Evolutionary conservation across 1,139 yeast species (phyloP), one percentile per base, ranked within the genome.

Genomic region (Candida freyschussii): DNA sequence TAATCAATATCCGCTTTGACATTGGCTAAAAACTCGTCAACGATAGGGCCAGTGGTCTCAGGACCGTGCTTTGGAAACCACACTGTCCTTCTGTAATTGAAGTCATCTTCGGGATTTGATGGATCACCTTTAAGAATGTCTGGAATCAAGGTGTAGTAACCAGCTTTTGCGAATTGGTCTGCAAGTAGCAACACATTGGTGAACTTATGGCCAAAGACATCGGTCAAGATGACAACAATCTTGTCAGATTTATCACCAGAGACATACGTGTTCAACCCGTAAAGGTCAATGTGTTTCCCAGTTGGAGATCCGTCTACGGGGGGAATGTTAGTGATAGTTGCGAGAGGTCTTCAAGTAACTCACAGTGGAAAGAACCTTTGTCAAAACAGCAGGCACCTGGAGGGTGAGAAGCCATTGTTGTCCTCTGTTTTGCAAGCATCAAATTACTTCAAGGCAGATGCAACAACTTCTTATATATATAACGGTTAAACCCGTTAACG

Each of bases 141-240:
- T 11, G 95, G 95, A 27, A 81, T 61, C 35, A 80, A 62, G 1
- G 82, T 91, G 26, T 67, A 69, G 61, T 69, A 83, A 17, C 79
- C 79, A n/a, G 71, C 69, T 30, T 59, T 58, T 30, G 91, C 81
- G 39, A 80, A 67, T 35, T 70, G 65, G 55, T 86, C 96, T 18
- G 95, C 95, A 43, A 82, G 52, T 24, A 64, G 41, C 23, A 48
- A 60, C 19, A 61, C 62, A 56, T 86, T 86, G 54, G 61, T 62
- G 51, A 67, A 67, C 30, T 62, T 59, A 53, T 70, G 60, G 28
- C 96, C 96, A 43, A 56, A 73, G 34, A 86, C 62, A 54, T 87
- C 96, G 30, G 93, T 70, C 26, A 78, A 46, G 30, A 83, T 67
- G 19, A 83, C 76, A 24, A 85, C 53, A 13, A 78, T 59, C 31